Evolutionary conservation across 768 basidiomycete genomes (phyloP), one percentile per base, ranked within the genome.

Genomic region (Neoboletus subvelutipes): DNA sequence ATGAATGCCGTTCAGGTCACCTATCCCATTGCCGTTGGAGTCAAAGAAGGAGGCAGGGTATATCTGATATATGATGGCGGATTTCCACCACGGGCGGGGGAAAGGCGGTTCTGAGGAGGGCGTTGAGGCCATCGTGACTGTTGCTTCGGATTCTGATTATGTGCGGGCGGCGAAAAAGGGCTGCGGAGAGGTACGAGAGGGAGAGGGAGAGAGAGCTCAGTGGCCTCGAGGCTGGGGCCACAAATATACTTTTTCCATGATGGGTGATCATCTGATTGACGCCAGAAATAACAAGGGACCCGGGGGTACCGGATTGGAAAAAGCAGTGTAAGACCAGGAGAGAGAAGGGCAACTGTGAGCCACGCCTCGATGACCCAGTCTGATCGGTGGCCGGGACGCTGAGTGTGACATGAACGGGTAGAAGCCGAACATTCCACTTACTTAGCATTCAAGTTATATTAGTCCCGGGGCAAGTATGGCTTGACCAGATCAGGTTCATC

Each of bases 1-100:
- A 26, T 72, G 63, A 56, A 92, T 87, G 17, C 88, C 88, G 24
- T 77, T 79, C 37, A 92, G 76, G 67, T 90, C 88, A 12, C 88
- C 88, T 39, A 83, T 68, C 0, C 87, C 88, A 66, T 86, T 84
- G 1, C 82, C 85, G 57, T 85, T 88, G n/a, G 85, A 81, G 64
- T 90, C 88, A 52, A 76, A 79, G 76, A 87, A 89, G 0, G 85
- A 87, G 50, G 82, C 73, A 2, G 87, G 87, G 65, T 88, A 88
- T 67, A 89, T 86, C 68, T 87, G 86, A 71, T 87, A 87, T 22
- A 87, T 73, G 31, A 77, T 67, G 4, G 79, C 79, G 18, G 77
- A 75, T 62, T 85, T 85, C 83, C 83, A 86, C 83, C 84, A 86
- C 5, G 67, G 56, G 22, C 67, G 68, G 43, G 69, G 63, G 20